phyloP scores from a whole-genome alignment of 2,329 filamentous ascomycete species.

The Nemania bipapillata region DNA sequence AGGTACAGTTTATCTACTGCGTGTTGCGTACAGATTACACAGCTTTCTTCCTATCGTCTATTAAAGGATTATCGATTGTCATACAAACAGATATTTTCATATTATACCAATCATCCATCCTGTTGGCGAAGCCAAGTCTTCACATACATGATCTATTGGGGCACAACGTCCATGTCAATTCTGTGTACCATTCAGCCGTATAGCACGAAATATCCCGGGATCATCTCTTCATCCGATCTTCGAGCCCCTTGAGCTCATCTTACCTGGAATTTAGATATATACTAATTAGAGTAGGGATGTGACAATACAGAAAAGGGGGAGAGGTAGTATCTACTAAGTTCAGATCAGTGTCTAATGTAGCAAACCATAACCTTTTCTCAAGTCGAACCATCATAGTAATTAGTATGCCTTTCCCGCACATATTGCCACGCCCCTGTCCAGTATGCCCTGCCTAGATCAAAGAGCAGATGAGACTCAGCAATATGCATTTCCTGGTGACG shows the following conservation, averaged over 20 bases:
- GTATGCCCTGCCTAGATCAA: neutral
- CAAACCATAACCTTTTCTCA: neutral
- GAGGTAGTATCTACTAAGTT: neutral
- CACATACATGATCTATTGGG: neutral
- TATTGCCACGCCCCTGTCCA: neutral
- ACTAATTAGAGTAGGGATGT: neutral
- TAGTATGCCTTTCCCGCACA: neutral
- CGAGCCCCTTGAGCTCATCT: neutral
- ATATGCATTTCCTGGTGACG: slow-evolving; percentile 14
- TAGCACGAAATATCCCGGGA: neutral
- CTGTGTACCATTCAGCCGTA: neutral
- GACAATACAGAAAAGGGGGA: neutral
- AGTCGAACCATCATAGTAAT: neutral
- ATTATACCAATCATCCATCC: slow-evolving; percentile 10
- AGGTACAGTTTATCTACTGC: too few relatives aligned
- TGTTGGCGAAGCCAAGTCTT: neutral
- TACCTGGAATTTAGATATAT: neutral
- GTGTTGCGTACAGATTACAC: slow-evolving; percentile 29
- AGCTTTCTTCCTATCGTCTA: neutral
- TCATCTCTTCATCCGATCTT: neutral
- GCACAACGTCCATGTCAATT: neutral
- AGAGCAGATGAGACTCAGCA: slow-evolving; percentile 11
- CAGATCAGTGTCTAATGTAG: neutral
- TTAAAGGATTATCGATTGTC: slow-evolving; percentile 8
- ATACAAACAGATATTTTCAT: slow-evolving; percentile 9